phyloP scores from a whole-genome alignment of 179 eudicot genomes.

The Amaranthus tricolor region DNA sequence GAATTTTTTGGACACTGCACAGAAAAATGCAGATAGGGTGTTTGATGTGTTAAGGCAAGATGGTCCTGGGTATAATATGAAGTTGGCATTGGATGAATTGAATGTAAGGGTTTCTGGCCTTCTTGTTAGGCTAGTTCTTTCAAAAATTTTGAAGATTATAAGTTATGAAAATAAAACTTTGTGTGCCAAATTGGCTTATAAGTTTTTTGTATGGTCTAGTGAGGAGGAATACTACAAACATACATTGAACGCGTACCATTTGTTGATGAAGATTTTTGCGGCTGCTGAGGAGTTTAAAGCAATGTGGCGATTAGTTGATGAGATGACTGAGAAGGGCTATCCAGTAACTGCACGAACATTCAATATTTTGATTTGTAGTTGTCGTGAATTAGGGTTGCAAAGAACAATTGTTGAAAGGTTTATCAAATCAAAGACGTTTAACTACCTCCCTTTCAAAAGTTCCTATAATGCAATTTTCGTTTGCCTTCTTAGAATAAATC shows the following conservation, averaged over 20 bases:
- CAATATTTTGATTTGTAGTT: conserved; percentile 69
- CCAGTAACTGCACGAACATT: conserved; percentile 77
- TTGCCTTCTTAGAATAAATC: conserved; percentile 61
- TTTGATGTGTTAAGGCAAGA: conserved; percentile 65
- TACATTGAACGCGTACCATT: conserved; percentile 60
- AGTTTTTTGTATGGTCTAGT: conserved; percentile 80
- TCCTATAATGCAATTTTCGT: conserved; percentile 77
- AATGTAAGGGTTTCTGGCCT: conserved; percentile 61
- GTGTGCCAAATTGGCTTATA: conserved; percentile 77
- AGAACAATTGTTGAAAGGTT: conserved; percentile 71
- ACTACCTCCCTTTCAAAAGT: conserved; percentile 71
- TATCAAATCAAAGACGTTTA: conserved; percentile 62
- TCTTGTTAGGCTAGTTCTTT: conserved; percentile 65
- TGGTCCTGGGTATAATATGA: conserved; percentile 63
- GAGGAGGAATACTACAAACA: conserved; percentile 60
- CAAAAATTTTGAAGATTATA: conserved; percentile 53
- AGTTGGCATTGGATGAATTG: conserved; percentile 47
- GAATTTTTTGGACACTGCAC: conserved; percentile 34
- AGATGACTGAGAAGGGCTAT: conserved; percentile 77
- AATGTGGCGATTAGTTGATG: conserved; percentile 83
- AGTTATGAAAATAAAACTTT: conserved; percentile 47
- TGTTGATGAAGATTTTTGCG: conserved; percentile 73
- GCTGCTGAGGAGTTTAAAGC: conserved; percentile 71
- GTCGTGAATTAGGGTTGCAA: conserved; percentile 75
- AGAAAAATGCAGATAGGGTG: conserved; percentile 51